Evolutionary conservation across 2,329 filamentous ascomycete genomes (phyloP), one percentile per base, ranked within the genome.

Genomic region (Phialophora expanda): DNA sequence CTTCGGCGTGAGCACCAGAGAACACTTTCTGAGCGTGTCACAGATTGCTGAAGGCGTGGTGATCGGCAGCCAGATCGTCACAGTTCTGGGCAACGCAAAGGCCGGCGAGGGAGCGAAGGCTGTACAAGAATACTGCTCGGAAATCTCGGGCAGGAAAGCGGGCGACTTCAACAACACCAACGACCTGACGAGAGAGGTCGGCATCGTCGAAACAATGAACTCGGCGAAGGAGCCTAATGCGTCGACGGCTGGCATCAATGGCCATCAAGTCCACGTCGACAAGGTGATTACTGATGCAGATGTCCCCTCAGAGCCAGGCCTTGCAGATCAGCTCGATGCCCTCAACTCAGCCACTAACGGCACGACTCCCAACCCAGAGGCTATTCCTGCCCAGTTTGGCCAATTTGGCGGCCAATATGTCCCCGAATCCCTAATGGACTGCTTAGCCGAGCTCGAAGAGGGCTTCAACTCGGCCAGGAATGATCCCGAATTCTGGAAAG

Each of bases 401-500:
- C 91, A 97, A 76, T 99, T 96, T 71, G 95, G 95, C 74, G 95
- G 95, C 17, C 94, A 98, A 78, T 99, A 97, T 75, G 95, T 99
- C 2, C 95, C 95, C 1, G 95, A 99, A 79, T 95, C 93, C 22
- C 85, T 99, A 67, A 98, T 99, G 94, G 94, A 98, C 81, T 98
- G 94, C 76, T 82, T 99, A 66, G 89, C 89, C 0, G 87, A 99
- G 79, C 86, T 99, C 5, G 94, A 99, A 79, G 87, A 88, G 30
- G 95, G 94, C 38, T 99, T 99, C 84, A 89, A 95, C 74, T 82
- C 90, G 73, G 93, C 95, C 67, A 89, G 89, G 74, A 88, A 96
- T 69, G 94, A 98, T 75, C 90, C 92, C 4, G 85, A 87, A 62
- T 99, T 99, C 84, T 99, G 95, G 95, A 91, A 96, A 75, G 95